Evolutionary conservation across 306 rosid genomes (phyloP).

Genomic region (Cercis canadensis): DNA sequence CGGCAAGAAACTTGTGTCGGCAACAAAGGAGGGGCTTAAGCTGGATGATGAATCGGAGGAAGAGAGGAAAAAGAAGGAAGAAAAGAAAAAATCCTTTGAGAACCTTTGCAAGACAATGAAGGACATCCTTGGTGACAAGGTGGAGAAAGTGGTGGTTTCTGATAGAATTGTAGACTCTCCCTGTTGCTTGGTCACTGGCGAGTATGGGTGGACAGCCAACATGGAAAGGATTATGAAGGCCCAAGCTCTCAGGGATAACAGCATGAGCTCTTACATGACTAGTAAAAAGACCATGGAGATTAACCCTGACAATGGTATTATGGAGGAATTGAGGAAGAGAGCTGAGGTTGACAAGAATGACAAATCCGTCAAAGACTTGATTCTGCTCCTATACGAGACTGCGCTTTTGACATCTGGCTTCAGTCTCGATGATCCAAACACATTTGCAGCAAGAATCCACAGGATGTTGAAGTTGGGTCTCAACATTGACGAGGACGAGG

Average conservation of each 20-base stretch:
- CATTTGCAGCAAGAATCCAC: constrained; percentile 56
- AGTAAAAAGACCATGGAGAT: constrained; percentile 76
- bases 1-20: constrained; percentile 64
- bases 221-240: constrained; percentile 80
- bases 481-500: constrained; percentile 53
- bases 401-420: constrained; percentile 62
- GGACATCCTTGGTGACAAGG: constrained; percentile 45
- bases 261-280: constrained; percentile 66
- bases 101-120: constrained; percentile 52
- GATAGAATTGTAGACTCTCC: too few relatives aligned
- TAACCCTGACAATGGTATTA: constrained; percentile 68
- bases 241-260: constrained; percentile 60
- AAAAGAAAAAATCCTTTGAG: constrained; percentile 64
- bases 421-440: constrained; percentile 69
- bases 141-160: too few relatives aligned
- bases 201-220: constrained; percentile 69
- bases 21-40: constrained; percentile 64
- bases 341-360: constrained; percentile 60
- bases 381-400: constrained; percentile 57
- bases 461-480: constrained; percentile 68
- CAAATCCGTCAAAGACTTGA: constrained; percentile 59
- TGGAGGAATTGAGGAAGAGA: constrained; percentile 72
- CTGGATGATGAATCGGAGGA: constrained; percentile 63
- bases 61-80: constrained; percentile 56
- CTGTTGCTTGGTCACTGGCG: constrained; percentile 51